These are phyloP conservation scores for Cutaneotrichosporon dermatis DNA, from an alignment of 1,284 basidiomycete genomes.

Conservation along the genomic window DNA sequence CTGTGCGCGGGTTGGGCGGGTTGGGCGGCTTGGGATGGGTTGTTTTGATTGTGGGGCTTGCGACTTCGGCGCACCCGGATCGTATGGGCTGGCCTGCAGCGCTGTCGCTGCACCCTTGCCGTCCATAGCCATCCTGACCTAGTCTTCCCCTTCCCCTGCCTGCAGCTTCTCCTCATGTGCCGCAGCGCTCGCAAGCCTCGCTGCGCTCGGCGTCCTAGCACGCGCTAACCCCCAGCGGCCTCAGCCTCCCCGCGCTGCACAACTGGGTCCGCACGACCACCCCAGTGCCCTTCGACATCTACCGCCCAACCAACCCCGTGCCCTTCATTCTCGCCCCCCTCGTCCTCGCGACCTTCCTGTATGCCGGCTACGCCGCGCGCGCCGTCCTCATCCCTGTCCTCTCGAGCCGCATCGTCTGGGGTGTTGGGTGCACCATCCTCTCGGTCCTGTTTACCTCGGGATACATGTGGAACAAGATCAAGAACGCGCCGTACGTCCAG, in stretches of 20 bases:
- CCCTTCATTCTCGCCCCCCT: slow-evolving; percentile 62
- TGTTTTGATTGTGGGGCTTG: too few relatives aligned
- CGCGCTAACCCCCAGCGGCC: slow-evolving; percentile 58
- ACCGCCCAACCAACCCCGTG: slow-evolving; percentile 45
- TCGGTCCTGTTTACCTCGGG: slow-evolving; percentile 82
- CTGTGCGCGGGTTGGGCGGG: too few relatives aligned
- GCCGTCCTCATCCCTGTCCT: slow-evolving; percentile 60
- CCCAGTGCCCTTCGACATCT: slow-evolving; percentile 39
- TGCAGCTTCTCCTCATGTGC: too few relatives aligned
- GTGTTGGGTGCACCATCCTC: slow-evolving; percentile 58
- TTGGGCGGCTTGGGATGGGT: not conserved
- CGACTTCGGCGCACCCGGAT: too few relatives aligned
- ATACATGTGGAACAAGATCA: slow-evolving; percentile 96
- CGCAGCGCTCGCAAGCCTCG: too few relatives aligned
- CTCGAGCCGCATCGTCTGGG: slow-evolving; percentile 62
- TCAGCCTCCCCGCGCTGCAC: slow-evolving; percentile 69
- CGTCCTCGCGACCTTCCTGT: slow-evolving; percentile 36
- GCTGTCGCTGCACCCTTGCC: too few relatives aligned
- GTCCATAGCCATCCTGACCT: too few relatives aligned
- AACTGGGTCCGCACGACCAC: slow-evolving; percentile 67
- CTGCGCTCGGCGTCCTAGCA: too few relatives aligned
- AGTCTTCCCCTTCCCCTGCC: too few relatives aligned
- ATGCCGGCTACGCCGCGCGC: slow-evolving; percentile 48
- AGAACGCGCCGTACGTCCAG: slow-evolving; percentile 69
- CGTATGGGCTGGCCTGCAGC: too few relatives aligned